Percentiles rank a stretch among this genome's conserved stretches.
Evolutionary conservation across 2,329 filamentous ascomycete species (phyloP).

Genomic region (Trichophyton benhamiae): DNA sequence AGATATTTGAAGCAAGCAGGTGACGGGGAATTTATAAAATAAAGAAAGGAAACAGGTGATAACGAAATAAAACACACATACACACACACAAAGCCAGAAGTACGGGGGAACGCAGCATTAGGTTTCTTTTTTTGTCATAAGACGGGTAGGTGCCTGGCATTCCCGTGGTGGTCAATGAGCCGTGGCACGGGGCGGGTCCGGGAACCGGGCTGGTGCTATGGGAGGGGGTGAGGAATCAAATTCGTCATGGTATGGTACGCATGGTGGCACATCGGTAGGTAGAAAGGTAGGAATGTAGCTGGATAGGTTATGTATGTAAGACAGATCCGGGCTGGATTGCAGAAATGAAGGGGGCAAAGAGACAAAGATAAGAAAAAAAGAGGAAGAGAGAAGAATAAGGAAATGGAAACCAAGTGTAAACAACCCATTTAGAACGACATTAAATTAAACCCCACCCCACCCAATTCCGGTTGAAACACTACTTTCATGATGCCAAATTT

Average conservation of each 20-base stretch:
- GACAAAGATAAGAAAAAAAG: slow-evolving; percentile 10
- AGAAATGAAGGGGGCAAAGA: slow-evolving; percentile 11
- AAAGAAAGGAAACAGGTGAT: background rate
- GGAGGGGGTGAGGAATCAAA: background rate
- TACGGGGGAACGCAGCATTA: background rate
- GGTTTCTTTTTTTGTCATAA: background rate
- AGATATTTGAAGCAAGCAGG: background rate
- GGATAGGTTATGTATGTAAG: slow-evolving; percentile 8
- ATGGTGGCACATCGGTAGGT: background rate
- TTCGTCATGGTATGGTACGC: background rate
- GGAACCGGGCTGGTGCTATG: background rate
- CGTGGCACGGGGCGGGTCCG: background rate
- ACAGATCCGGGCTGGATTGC: background rate
- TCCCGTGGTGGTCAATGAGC: background rate
- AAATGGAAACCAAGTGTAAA: slow-evolving; percentile 5
- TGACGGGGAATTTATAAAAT: background rate
- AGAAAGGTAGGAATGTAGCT: background rate
- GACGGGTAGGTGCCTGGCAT: background rate
- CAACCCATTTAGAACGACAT: slow-evolving; percentile 8
- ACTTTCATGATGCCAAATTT: slow-evolving; percentile 12
- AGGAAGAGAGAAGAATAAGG: background rate
- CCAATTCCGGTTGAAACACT: slow-evolving; percentile 5
- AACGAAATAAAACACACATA: background rate
- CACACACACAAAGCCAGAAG: background rate
- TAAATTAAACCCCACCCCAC: background rate